Conservation (phyloP, 768 basidiomycete genomes). For the Xerocomus brunneocitrinus region DNA sequence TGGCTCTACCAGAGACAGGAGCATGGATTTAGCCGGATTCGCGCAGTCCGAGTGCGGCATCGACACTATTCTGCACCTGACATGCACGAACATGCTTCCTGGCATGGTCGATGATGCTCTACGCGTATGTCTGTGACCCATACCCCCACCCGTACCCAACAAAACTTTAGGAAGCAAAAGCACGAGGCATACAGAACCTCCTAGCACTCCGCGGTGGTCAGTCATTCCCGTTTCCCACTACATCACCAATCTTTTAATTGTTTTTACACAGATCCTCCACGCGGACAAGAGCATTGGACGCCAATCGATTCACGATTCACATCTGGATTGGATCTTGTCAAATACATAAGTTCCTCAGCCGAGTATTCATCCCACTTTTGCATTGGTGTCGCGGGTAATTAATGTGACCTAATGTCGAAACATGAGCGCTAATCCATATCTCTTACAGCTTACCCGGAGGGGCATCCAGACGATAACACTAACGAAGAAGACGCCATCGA, state of each 20-base stretch:
- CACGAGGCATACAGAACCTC: slow-evolving; percentile 80
- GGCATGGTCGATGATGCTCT: slow-evolving; percentile 86
- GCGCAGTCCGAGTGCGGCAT: slow-evolving; percentile 69
- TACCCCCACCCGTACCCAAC: slow-evolving; percentile 1
- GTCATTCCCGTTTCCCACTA: slow-evolving; percentile 12
- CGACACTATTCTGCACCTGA: slow-evolving; percentile 90
- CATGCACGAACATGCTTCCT: slow-evolving; percentile 94
- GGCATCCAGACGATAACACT: slow-evolving; percentile 60
- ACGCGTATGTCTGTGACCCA: slow-evolving; percentile 45
- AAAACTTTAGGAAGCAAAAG: slow-evolving; percentile 64
- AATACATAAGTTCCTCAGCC: slow-evolving; percentile 73
- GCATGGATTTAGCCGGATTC: slow-evolving; percentile 79
- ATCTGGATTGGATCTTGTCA: slow-evolving; percentile 85
- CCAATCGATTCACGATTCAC: slow-evolving; percentile 79
- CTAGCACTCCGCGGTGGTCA: slow-evolving; percentile 89
- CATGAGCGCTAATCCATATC: not conserved
- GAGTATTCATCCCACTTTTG: slow-evolving; percentile 85
- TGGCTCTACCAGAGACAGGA: slow-evolving; percentile 83
- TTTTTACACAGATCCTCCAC: slow-evolving; percentile 68
- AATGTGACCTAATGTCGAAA: not conserved
- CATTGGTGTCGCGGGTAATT: slow-evolving; percentile 86
- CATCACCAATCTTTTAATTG: not conserved
- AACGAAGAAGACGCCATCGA: slow-evolving; percentile 62
- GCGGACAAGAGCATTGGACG: slow-evolving; percentile 92
- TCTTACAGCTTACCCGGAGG: slow-evolving; percentile 80